Evolutionary conservation across 1,284 basidiomycete genomes (phyloP).

Genomic region (Papiliotrema laurentii): DNA sequence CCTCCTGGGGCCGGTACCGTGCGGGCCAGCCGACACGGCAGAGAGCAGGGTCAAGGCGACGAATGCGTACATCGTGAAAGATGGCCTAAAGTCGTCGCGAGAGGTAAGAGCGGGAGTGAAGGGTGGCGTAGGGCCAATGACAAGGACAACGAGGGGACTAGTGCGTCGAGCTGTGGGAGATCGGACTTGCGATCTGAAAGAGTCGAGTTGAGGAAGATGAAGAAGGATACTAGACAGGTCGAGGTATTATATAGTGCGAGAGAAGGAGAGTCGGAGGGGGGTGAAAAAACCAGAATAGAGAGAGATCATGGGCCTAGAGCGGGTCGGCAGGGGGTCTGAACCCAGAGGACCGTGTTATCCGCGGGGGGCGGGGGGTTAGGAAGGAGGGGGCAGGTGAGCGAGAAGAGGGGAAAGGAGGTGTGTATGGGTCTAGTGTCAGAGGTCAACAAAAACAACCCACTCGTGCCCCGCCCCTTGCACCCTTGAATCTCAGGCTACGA

Average conservation of each 20-base stretch:
- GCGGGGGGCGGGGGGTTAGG: not conserved
- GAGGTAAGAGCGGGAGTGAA: not conserved
- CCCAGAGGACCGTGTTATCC: too few species aligned
- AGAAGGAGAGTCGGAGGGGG: too few species aligned
- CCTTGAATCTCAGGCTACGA: too few species aligned
- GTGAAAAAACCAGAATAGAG: too few species aligned
- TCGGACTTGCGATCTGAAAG: too few species aligned
- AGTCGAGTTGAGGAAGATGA: too few species aligned
- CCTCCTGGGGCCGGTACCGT: not conserved
- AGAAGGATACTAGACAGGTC: too few species aligned
- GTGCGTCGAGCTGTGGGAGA: not conserved
- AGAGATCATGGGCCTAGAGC: too few species aligned
- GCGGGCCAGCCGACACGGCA: slow-evolving; percentile 3
- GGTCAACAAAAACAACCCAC: not conserved
- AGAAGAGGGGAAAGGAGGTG: not conserved
- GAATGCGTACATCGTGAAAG: not conserved
- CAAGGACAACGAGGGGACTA: not conserved
- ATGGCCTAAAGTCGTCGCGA: not conserved
- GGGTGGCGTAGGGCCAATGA: too few species aligned
- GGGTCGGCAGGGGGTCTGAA: too few species aligned
- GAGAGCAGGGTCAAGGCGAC: not conserved
- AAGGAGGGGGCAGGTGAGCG: not conserved
- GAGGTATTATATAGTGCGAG: too few species aligned
- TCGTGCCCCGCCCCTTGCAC: not conserved
- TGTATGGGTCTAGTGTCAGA: not conserved